Evolutionary conservation across 2,329 filamentous ascomycete species (phyloP).

Genomic region (Apiospora malaysiana): DNA sequence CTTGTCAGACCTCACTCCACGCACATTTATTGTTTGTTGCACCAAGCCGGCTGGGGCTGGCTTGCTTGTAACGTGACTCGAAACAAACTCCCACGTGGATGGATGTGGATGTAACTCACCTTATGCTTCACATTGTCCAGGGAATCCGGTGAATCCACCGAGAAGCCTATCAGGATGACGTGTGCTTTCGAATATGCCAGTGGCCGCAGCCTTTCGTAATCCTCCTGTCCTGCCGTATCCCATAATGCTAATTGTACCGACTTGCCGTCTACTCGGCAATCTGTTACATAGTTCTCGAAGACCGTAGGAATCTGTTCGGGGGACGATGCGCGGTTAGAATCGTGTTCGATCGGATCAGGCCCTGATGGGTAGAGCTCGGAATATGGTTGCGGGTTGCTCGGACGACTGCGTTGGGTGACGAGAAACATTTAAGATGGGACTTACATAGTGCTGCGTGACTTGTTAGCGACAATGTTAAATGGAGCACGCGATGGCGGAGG

Average conservation of each 20-base stretch:
- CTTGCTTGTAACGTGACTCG: not conserved
- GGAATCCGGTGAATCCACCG: constrained; percentile 93
- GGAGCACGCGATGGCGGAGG: constrained; percentile 21
- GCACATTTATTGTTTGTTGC: not conserved
- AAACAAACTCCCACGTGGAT: not conserved
- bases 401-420: constrained; percentile 2
- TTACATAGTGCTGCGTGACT: constrained; percentile 25
- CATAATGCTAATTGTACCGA: constrained; percentile 97
- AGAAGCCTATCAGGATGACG: constrained; percentile 95
- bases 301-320: constrained; percentile 82
- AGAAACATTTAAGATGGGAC: not conserved
- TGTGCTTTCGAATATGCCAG: constrained; percentile 97
- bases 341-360: not conserved
- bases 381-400: not conserved
- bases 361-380: too few species aligned
- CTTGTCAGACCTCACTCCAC: not conserved
- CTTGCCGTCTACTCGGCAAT: constrained; percentile 97
- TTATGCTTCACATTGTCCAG: constrained; percentile 98
- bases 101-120: constrained; percentile 51
- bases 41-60: not conserved
- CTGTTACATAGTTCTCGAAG: constrained; percentile 99
- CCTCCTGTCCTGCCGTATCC: constrained; percentile 99
- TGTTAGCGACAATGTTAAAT: constrained; percentile 34
- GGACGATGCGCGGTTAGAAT: constrained; percentile 18
- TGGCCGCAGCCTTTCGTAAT: constrained; percentile 94